Evolutionary conservation across 805 yeast genomes (phyloP).

Genomic region (Pichia manshurica): DNA sequence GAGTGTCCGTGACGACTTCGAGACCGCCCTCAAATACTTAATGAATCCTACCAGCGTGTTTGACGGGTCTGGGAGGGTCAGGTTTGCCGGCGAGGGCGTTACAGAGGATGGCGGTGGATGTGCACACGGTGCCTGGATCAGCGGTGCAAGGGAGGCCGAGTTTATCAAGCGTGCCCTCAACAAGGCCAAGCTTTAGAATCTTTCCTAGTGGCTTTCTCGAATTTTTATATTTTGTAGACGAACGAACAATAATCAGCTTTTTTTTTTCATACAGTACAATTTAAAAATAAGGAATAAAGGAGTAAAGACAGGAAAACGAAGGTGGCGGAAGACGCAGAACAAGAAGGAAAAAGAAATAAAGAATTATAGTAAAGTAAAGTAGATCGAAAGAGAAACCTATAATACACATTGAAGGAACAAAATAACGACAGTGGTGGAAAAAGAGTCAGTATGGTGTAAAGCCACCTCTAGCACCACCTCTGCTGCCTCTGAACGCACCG

Average conservation of each 20-base stretch:
- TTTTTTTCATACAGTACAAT: too few species aligned
- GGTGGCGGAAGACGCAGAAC: too few species aligned
- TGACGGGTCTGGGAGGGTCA: slow-evolving; percentile 33
- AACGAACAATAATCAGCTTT: neutral
- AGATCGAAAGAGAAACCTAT: neutral
- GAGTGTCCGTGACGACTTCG: slow-evolving; percentile 26
- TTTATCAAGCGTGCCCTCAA: slow-evolving; percentile 21
- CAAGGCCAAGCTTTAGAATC: slow-evolving; percentile 18
- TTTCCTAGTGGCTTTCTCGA: slow-evolving; percentile 12
- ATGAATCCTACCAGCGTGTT: slow-evolving; percentile 36
- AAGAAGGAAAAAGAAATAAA: too few species aligned
- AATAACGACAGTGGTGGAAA: too few species aligned
- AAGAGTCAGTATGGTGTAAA: slow-evolving; percentile 28
- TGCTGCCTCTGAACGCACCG: neutral
- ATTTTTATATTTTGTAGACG: too few species aligned
- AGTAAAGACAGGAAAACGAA: too few species aligned
- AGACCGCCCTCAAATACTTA: slow-evolving; percentile 33
- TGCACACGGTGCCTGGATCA: slow-evolving; percentile 52
- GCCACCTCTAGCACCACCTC: slow-evolving; percentile 17
- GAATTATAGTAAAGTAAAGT: neutral
- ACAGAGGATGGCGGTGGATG: slow-evolving; percentile 49
- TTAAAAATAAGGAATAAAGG: too few species aligned
- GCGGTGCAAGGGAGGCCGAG: slow-evolving; percentile 45
- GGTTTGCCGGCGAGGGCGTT: slow-evolving; percentile 57
- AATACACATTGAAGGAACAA: neutral